These are phyloP conservation scores for Boletus huronensis DNA, from an alignment of 768 basidiomycete species.

Conservation along the genomic window DNA sequence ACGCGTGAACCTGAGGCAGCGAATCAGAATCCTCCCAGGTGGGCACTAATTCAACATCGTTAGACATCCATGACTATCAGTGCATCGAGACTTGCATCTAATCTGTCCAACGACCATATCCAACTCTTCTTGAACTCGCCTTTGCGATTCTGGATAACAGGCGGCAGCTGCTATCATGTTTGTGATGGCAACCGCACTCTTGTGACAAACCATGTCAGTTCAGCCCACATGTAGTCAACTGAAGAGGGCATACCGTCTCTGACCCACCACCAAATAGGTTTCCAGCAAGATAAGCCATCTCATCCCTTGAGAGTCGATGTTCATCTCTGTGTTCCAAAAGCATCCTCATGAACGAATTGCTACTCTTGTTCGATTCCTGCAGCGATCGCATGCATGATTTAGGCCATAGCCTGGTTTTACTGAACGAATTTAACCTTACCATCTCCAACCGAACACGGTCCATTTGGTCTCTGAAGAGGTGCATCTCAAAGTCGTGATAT, in stretches of 20 bases:
- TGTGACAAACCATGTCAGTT: not conserved
- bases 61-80: not conserved
- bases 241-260: slow-evolving; percentile 38
- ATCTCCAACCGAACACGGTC: slow-evolving; percentile 41
- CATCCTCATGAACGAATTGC: slow-evolving; percentile 45
- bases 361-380: slow-evolving; percentile 8
- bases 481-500: slow-evolving; percentile 49
- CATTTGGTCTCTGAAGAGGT: slow-evolving; percentile 48
- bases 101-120: slow-evolving; percentile 46
- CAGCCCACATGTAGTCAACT: too few relatives aligned
- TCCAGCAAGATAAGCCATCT: slow-evolving; percentile 57
- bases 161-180: slow-evolving; percentile 53
- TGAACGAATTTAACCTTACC: slow-evolving; percentile 22
- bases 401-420: not conserved
- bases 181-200: slow-evolving; percentile 50
- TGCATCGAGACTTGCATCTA: slow-evolving; percentile 9
- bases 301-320: slow-evolving; percentile 46
- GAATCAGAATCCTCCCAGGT: slow-evolving; percentile 31
- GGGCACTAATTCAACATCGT: slow-evolving; percentile 26
- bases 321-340: slow-evolving; percentile 47
- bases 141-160: slow-evolving; percentile 48
- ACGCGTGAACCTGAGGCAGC: slow-evolving; percentile 36
- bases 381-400: not conserved
- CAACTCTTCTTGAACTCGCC: slow-evolving; percentile 49
- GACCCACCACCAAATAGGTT: slow-evolving; percentile 58